Percentiles rank a stretch among this genome's conserved stretches.
These are phyloP conservation scores for Dalbergia cultrata DNA, from an alignment of 306 rosid species.

Conservation along the genomic window DNA sequence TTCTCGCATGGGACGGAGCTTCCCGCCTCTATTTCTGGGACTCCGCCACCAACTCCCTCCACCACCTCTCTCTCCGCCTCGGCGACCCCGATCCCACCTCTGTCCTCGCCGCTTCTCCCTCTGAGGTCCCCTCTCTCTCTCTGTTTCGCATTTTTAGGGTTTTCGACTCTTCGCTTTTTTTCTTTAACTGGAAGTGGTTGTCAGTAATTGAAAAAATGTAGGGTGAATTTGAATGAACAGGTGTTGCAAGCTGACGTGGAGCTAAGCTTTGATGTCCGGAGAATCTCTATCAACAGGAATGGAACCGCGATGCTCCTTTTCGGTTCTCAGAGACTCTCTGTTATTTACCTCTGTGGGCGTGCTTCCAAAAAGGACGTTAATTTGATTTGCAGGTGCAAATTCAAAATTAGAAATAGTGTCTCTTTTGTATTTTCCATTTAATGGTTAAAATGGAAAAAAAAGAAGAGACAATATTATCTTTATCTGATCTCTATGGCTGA, in stretches of 20 bases:
- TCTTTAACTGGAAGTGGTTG: background rate
- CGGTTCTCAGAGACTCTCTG: slow-evolving; percentile 69
- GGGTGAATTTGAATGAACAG: slow-evolving; percentile 52
- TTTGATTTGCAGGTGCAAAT: slow-evolving; percentile 76
- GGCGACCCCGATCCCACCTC: slow-evolving; percentile 92
- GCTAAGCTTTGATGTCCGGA: slow-evolving; percentile 63
- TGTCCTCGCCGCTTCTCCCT: slow-evolving; percentile 80
- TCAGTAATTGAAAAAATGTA: background rate
- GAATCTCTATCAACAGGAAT: slow-evolving; percentile 77
- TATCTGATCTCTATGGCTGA: slow-evolving; percentile 3
- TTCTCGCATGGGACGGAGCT: slow-evolving; percentile 83
- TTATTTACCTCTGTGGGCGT: slow-evolving; percentile 86
- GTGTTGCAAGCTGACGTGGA: slow-evolving; percentile 73
- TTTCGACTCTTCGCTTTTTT: background rate
- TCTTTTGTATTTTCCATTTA: slow-evolving; percentile 35
- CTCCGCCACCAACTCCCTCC: slow-evolving; percentile 58
- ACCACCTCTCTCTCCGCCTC: slow-evolving; percentile 79
- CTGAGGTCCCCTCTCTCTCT: slow-evolving; percentile 58
- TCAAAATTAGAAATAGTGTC: background rate
- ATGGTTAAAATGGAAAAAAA: background rate
- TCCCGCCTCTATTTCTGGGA: slow-evolving; percentile 95
- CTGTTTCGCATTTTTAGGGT: slow-evolving; percentile 2
- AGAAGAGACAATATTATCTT: background rate
- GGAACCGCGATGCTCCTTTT: slow-evolving; percentile 77
- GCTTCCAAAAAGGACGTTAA: slow-evolving; percentile 63